These are phyloP conservation scores for Byssochlamys sp. DNA, from an alignment of 2,329 filamentous ascomycete species.

Conservation along the genomic window DNA sequence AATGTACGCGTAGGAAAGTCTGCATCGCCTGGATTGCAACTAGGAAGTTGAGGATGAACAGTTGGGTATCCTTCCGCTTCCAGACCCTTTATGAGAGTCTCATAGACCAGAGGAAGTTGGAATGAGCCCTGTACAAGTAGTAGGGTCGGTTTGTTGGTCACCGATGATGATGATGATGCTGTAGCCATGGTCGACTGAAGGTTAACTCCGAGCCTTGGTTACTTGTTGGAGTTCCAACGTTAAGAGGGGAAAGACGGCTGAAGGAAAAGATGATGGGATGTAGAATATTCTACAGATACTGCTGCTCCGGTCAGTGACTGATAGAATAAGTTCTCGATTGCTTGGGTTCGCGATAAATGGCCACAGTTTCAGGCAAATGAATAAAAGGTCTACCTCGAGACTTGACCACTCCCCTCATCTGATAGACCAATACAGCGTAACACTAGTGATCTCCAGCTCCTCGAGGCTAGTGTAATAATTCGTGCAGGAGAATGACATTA, in stretches of 20 bases:
- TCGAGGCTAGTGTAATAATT: background rate
- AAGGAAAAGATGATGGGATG: background rate
- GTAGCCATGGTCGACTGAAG: background rate
- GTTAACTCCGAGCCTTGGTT: background rate
- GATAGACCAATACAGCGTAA: background rate
- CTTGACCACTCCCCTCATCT: background rate
- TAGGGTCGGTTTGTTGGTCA: slow-evolving; percentile 3
- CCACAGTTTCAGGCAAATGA: background rate
- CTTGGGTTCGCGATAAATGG: background rate
- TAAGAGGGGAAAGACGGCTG: background rate
- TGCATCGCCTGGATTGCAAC: slow-evolving; percentile 2
- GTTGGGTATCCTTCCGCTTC: slow-evolving; percentile 3
- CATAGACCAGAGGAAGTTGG: slow-evolving; percentile 4
- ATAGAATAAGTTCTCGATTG: background rate
- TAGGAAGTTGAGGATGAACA: slow-evolving; percentile 5
- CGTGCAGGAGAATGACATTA: background rate
- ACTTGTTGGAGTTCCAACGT: background rate
- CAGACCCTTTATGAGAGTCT: slow-evolving; percentile 1
- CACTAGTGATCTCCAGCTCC: background rate
- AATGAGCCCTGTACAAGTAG: slow-evolving; percentile 6
- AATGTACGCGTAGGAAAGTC: slow-evolving; percentile 5
- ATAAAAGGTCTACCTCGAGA: background rate
- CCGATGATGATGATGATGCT: background rate
- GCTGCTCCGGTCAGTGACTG: background rate
- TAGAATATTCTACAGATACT: background rate